Conservation (phyloP, 169 alveolate genomes). For the Amoebophrya sp. region DNA sequence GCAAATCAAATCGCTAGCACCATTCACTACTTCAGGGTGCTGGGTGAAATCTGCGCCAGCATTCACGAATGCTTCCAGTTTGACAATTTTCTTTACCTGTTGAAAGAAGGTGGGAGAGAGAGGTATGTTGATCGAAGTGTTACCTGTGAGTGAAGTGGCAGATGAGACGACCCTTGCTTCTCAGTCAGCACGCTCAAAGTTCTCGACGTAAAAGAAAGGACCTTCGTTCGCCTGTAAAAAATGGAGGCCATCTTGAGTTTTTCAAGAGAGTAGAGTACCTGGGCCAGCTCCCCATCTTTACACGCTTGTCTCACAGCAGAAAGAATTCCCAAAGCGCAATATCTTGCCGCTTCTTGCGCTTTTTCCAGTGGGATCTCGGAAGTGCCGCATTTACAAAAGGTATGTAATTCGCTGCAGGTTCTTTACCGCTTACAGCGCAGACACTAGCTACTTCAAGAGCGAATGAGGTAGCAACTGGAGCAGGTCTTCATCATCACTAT, state of each 20-base stretch:
- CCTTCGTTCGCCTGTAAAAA: too few relatives aligned
- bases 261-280: not conserved
- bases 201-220: too few relatives aligned
- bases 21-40: conserved; percentile 28
- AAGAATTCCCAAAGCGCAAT: conserved; percentile 3
- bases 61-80: conserved; percentile 27
- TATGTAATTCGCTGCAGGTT: conserved; percentile 28
- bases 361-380: conserved; percentile 25
- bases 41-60: conserved; percentile 17
- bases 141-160: too few relatives aligned
- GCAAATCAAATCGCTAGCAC: conserved; percentile 18
- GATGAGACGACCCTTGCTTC: too few relatives aligned
- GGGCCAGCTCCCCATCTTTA: not conserved
- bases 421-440: too few relatives aligned
- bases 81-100: conserved; percentile 15
- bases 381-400: conserved; percentile 12
- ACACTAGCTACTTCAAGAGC: too few relatives aligned
- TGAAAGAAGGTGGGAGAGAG: too few relatives aligned
- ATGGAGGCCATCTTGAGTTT: too few relatives aligned
- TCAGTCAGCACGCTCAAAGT: too few relatives aligned
- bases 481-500: too few relatives aligned
- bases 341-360: conserved; percentile 24
- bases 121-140: too few relatives aligned
- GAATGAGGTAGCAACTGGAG: too few relatives aligned
- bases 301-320: not conserved